Evolutionary conservation across 2,329 filamentous ascomycete genomes (phyloP), one percentile per base, ranked within the genome.

Genomic region (Xylaria sp.): DNA sequence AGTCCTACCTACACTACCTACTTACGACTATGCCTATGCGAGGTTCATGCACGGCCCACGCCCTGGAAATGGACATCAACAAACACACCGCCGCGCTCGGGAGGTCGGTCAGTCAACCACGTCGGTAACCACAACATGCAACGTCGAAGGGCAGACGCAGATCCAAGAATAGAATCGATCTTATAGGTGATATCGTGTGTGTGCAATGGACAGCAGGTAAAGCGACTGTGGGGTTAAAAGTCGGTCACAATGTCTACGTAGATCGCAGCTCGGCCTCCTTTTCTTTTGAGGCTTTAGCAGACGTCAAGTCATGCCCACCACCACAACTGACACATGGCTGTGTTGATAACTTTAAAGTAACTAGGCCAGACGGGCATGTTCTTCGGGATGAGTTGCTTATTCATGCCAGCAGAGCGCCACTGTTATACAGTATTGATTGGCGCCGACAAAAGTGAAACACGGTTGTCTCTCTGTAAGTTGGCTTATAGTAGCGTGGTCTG

Each of bases 31-130:
- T n/a, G n/a, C n/a, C n/a, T n/a, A 54, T 52, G 56, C 48, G 40
- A 58, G 54, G 44, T 58, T 54, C 54, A 58, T 59, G 60, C 55
- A 54, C 23, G 54, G 11, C 53, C 52, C 40, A 46, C 41, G 43
- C 41, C n/a, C 33, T 41, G 19, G 23, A 44, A 62, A 40, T 43
- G 43, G 49, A 58, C 48, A 10, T 62, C 59, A 62, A 58, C 49
- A 62, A 62, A 62, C 59, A 62, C 48, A 58, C 51, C 54, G 55
- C 60, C 37, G 54, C 44, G 11, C 49, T 62, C 38, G 37, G 43
- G 21, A 54, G 43, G 54, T 52, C 44, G 21, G 38, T 59, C 55
- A 29, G 44, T 55, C 55, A 59, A 49, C 44, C 55, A 59, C 55
- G 31, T 54, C 31, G 31, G 38, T 25, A 38, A 47, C 48, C 35